phyloP scores from a whole-genome alignment of 331 rosid genomes.

The Acacia concinna region DNA sequence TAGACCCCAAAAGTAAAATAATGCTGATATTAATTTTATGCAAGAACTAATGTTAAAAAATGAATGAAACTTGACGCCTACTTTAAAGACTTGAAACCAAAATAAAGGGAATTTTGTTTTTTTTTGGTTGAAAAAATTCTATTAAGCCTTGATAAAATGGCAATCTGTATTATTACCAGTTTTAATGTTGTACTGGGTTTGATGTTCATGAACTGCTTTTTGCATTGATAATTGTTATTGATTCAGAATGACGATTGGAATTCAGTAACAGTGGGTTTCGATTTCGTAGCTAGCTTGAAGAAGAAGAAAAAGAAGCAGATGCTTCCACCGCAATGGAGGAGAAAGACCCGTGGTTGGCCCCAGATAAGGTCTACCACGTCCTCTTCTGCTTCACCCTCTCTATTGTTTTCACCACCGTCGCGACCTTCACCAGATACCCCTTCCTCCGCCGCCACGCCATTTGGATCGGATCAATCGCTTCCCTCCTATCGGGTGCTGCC shows the following conservation, averaged over 20 bases:
- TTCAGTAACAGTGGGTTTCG: background rate
- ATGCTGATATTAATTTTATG: too few relatives aligned
- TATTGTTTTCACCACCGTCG: slow-evolving; percentile 52
- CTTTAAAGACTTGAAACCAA: too few relatives aligned
- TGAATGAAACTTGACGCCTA: too few relatives aligned
- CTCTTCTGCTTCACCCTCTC: slow-evolving; percentile 62
- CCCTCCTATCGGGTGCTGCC: slow-evolving; percentile 77
- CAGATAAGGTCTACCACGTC: slow-evolving; percentile 65
- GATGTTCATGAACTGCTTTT: background rate
- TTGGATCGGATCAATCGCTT: slow-evolving; percentile 53
- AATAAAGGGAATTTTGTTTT: too few relatives aligned
- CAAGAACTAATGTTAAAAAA: too few relatives aligned
- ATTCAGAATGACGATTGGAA: background rate
- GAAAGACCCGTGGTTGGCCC: slow-evolving; percentile 59
- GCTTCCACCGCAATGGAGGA: background rate
- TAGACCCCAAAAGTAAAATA: too few relatives aligned
- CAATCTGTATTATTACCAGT: too few relatives aligned
- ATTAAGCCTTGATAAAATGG: too few relatives aligned
- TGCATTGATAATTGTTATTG: background rate
- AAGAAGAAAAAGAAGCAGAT: background rate
- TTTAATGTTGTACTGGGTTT: background rate
- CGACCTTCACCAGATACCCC: slow-evolving; percentile 38
- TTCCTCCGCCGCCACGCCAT: slow-evolving; percentile 69
- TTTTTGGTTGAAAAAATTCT: too few relatives aligned
- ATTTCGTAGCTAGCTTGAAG: background rate